Evolutionary conservation across 2,329 filamentous ascomycete genomes (phyloP), one percentile per base, ranked within the genome.

Genomic region (Aspergillus pseudoviridinutans): DNA sequence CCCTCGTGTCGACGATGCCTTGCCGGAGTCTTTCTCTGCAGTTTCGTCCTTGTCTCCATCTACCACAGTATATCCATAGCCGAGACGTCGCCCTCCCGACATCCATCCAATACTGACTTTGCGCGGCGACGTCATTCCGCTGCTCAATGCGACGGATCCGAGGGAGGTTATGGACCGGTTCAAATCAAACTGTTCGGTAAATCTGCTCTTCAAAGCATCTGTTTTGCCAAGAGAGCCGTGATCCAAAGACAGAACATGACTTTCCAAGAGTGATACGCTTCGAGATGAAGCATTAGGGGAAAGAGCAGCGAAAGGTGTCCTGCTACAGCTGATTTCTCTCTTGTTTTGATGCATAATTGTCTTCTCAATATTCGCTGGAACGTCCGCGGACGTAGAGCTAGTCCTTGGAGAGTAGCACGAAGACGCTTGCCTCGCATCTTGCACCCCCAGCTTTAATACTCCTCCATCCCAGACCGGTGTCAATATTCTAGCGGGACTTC

Each of bases 71-170:
- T 76, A 77, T 2, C 74, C 74, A 60, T 76, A 77, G 1, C 75
- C 75, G 47, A 71, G 60, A 22, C 75, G 70, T 56, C 70, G 71
- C 3, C 75, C 75, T 24, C 68, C 73, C 9, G 75, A 74, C 68
- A 77, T 70, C 76, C 76, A 78, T 24, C 74, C 76, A 29, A 74
- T 61, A 51, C 75, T 78, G 49, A 75, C 65, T 60, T 66, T 73
- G 17, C 72, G 71, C 50, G 67, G 59, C 20, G 62, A 55, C 6
- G 42, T 54, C n/a, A 44, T 22, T n/a, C 53, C 56, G 27, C 55
- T 51, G 8, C 32, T 27, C 24, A 25, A 51, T 51, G 7, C 54
- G 47, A 24, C 56, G 29, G 32, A 25, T n/a, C 9, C 41, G 28
- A 38, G 29, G n/a, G 56, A 54, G 35, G 49, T 41, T 20, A 58